Percentiles rank a stretch among this genome's conserved stretches.
phyloP scores from a whole-genome alignment of 805 yeast genomes.

The Millerago galiae region DNA sequence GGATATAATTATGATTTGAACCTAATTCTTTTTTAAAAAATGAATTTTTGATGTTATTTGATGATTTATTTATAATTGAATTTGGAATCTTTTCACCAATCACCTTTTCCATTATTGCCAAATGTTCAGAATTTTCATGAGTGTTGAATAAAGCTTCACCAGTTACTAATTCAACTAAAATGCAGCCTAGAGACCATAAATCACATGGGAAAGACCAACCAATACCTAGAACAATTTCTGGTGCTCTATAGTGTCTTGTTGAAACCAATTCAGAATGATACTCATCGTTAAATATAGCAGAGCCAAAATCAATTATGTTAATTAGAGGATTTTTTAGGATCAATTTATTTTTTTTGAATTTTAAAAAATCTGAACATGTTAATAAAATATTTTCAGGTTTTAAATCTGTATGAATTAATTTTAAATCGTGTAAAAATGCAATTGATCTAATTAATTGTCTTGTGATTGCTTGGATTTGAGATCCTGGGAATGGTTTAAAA shows the following conservation, averaged over 20 bases:
- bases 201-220: conserved; percentile 98
- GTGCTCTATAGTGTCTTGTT: conserved; percentile 95
- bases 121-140: conserved; percentile 89
- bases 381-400: conserved; percentile 88
- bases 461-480: conserved; percentile 84
- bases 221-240: conserved; percentile 88
- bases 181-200: conserved; percentile 95
- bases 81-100: conserved; percentile 45
- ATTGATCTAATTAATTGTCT: conserved; percentile 81
- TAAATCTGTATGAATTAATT: conserved; percentile 89
- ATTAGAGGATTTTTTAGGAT: conserved; percentile 73
- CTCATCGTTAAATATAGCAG: conserved; percentile 90
- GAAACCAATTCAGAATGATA: conserved; percentile 89
- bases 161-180: conserved; percentile 80
- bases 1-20: conserved; percentile 8
- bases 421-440: conserved; percentile 83
- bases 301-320: conserved; percentile 94
- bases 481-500: conserved; percentile 87
- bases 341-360: conserved; percentile 24
- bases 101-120: conserved; percentile 89
- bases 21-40: conserved; percentile 9
- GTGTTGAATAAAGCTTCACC: conserved; percentile 95
- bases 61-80: conserved; percentile 25
- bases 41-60: conserved; percentile 5
- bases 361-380: conserved; percentile 18